Evolutionary conservation across 805 yeast genomes (phyloP), one percentile per base, ranked within the genome.

Genomic region (Hanseniaspora nectarophila): DNA sequence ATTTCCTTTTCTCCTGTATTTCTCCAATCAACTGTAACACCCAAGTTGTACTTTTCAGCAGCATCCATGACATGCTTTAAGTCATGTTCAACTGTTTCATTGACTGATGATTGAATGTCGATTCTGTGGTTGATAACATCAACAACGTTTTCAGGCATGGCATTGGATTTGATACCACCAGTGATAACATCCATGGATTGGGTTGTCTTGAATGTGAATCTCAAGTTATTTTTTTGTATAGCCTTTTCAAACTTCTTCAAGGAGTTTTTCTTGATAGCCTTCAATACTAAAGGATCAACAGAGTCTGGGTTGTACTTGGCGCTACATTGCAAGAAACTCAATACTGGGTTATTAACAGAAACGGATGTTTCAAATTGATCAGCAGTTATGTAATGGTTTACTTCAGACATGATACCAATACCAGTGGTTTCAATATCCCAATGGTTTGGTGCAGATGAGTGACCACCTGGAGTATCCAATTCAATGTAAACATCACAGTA

Each of bases 331-430:
- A 81, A 65, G 46, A 69, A 66, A 21, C 69, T 69, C 58, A 77
- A 71, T 49, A 75, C 69, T 12, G 95, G 95, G 65, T 82, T 86
- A 47, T 67, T 67, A 2, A 65, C 57, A 13, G 75, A 63, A 20
- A 83, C 64, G 8, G 65, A 56, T 0, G 79, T 68, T 23, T 67
- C 61, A 48, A 60, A 67, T 12, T 80, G 81, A 55, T 76, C 73
- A 9, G 64, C 61, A 61, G 86, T 95, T 29, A 85, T 67, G 16
- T 62, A 57, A 8, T 70, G 64, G 12, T 80, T 70, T 51, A 85
- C 68, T 54, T 81, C 78, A 2, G 86, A 71, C 52, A 81, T 70
- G 31, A 85, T 73, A 12, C 92, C 95, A 64, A 86, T 82, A 12
- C 81, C 83, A 2, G 83, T 73, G 2, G 92, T 84, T 61, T 85